phyloP scores from a whole-genome alignment of 2,329 filamentous ascomycete genomes.

The Furcasterigmium sp. region DNA sequence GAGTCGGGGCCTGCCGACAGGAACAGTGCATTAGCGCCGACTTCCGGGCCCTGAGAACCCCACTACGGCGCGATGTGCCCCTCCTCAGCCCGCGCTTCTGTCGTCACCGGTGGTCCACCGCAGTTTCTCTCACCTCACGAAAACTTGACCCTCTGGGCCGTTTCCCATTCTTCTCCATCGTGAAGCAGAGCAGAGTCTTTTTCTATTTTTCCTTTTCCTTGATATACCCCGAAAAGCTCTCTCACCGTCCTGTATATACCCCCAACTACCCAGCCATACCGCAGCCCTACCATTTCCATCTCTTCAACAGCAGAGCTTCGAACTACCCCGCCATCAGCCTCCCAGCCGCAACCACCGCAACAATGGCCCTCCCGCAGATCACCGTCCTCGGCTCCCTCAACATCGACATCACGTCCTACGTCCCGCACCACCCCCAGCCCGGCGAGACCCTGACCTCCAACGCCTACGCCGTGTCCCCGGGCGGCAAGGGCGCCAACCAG shows the following conservation, averaged over 20 bases:
- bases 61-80: no score
- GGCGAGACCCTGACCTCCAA: slow-evolving; percentile 84
- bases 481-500: slow-evolving; percentile 95
- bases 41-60: no score
- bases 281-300: not conserved
- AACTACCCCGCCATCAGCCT: no score
- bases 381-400: slow-evolving; percentile 90
- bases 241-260: no score
- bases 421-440: slow-evolving; percentile 72
- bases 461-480: slow-evolving; percentile 73
- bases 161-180: not conserved
- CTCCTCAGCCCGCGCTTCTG: no score
- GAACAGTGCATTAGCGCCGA: no score
- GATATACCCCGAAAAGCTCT: not conserved
- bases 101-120: no score
- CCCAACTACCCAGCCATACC: no score
- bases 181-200: not conserved
- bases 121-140: not conserved
- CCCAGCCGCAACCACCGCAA: slow-evolving; percentile 1
- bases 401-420: slow-evolving; percentile 86
- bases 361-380: slow-evolving; percentile 46
- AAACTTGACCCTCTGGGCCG: not conserved
- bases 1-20: no score
- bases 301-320: not conserved
- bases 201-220: slow-evolving; percentile 8